phyloP scores from a whole-genome alignment of 108 stramenopile genomes.

The Stephanodiscus triporus region DNA sequence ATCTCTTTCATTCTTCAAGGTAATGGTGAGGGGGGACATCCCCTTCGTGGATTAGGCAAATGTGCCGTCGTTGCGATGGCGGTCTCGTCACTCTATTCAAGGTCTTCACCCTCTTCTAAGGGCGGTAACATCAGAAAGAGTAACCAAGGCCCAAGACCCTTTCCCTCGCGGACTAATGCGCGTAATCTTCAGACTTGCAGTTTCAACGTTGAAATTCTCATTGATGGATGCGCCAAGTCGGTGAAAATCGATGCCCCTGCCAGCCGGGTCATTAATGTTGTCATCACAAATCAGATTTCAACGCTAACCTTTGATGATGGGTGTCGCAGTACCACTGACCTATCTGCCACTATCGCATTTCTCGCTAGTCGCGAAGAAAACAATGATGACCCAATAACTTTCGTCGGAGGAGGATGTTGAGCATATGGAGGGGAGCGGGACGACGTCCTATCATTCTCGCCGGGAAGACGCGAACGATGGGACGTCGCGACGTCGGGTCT shows the following conservation, averaged over 20 bases:
- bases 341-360: too few relatives aligned
- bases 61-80: conserved; percentile 26
- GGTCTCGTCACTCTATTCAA: conserved; percentile 10
- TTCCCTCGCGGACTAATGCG: not conserved
- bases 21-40: not conserved
- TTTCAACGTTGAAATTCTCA: conserved; percentile 48
- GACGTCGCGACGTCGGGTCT: too few relatives aligned
- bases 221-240: conserved; percentile 35
- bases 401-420: too few relatives aligned
- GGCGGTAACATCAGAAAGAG: conserved; percentile 9
- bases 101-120: not conserved
- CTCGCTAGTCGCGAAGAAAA: too few relatives aligned
- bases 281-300: conserved; percentile 14
- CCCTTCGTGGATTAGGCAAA: conserved; percentile 13
- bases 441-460: too few relatives aligned
- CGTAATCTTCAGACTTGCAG: conserved; percentile 28
- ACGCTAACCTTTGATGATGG: conserved; percentile 5
- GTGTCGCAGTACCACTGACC: not conserved
- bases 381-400: too few relatives aligned
- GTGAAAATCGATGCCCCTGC: conserved; percentile 32
- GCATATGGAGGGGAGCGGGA: too few relatives aligned
- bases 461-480: too few relatives aligned
- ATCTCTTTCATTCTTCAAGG: conserved; percentile 7
- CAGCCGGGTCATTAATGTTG: conserved; percentile 26
- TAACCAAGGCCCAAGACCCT: not conserved